These are phyloP conservation scores for Globisporangium orthogonon DNA, from an alignment of 352 stramenopile species.

Conservation along the genomic window DNA sequence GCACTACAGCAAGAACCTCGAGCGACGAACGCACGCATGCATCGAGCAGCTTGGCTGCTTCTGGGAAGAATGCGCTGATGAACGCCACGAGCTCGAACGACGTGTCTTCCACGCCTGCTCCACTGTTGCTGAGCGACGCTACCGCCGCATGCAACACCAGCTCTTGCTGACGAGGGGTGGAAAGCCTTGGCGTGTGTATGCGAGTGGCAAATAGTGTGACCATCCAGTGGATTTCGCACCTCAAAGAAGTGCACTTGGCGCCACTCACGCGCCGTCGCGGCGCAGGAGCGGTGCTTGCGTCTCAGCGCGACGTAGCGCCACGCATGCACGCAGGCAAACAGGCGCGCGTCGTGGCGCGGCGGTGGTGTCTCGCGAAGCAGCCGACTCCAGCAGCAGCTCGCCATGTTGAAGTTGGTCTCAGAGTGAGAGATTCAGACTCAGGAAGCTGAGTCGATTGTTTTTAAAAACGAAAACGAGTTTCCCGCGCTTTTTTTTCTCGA, in stretches of 20 bases:
- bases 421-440: too few species aligned
- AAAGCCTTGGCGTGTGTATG: not conserved
- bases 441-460: too few species aligned
- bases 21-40: slow-evolving; percentile 14
- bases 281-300: slow-evolving; percentile 31
- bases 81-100: slow-evolving; percentile 30
- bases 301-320: slow-evolving; percentile 35
- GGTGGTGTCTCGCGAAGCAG: slow-evolving; percentile 17
- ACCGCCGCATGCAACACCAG: slow-evolving; percentile 39
- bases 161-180: slow-evolving; percentile 18
- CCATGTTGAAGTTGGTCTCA: not conserved
- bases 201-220: not conserved
- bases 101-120: slow-evolving; percentile 2
- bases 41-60: slow-evolving; percentile 19
- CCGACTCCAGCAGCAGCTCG: slow-evolving; percentile 24
- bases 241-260: slow-evolving; percentile 47
- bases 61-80: slow-evolving; percentile 21
- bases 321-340: slow-evolving; percentile 38
- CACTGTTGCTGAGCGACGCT: slow-evolving; percentile 13
- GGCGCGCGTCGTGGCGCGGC: slow-evolving; percentile 6
- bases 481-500: too few species aligned
- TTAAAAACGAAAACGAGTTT: too few species aligned
- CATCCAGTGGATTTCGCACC: slow-evolving; percentile 13
- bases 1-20: not conserved
- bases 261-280: slow-evolving; percentile 19